Conservation (phyloP, 495 filamentous ascomycete species). For the Platismatia glauca region DNA sequence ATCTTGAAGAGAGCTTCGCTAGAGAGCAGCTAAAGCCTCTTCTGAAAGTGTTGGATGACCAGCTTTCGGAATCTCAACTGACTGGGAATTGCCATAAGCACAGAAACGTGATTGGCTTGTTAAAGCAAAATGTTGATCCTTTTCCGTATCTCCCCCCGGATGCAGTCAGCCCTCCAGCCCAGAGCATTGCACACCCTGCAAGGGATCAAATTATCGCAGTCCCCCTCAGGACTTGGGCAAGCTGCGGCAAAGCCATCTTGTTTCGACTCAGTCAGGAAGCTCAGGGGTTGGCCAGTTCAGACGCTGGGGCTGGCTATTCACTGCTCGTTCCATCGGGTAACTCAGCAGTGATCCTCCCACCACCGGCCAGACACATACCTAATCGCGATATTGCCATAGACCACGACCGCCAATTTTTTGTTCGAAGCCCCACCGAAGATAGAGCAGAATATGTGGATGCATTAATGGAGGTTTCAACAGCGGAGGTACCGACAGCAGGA, state of each 20-base stretch:
- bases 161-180: conserved; percentile 20
- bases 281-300: conserved; percentile 28
- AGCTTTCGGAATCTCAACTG: conserved; percentile 54
- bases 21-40: conserved; percentile 65
- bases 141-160: conserved; percentile 65
- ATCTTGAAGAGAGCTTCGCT: conserved; percentile 78
- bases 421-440: conserved; percentile 2
- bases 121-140: conserved; percentile 63
- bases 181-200: conserved; percentile 25
- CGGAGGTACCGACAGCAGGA: not conserved
- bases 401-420: not conserved
- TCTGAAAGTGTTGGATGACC: conserved; percentile 60
- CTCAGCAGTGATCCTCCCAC: not conserved
- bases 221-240: conserved; percentile 38
- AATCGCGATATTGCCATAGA: not conserved
- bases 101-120: conserved; percentile 52
- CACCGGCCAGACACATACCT: not conserved
- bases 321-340: conserved; percentile 29
- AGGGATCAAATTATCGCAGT: conserved; percentile 27
- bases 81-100: conserved; percentile 48
- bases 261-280: conserved; percentile 39
- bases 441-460: conserved; percentile 1
- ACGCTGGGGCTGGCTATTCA: conserved; percentile 33
- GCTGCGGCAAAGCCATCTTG: conserved; percentile 49
- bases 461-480: not conserved